Evolutionary conservation across 164 flowering plant species (phyloP), one percentile per base, ranked within the genome.

Genomic region (Liquidambar formosana): DNA sequence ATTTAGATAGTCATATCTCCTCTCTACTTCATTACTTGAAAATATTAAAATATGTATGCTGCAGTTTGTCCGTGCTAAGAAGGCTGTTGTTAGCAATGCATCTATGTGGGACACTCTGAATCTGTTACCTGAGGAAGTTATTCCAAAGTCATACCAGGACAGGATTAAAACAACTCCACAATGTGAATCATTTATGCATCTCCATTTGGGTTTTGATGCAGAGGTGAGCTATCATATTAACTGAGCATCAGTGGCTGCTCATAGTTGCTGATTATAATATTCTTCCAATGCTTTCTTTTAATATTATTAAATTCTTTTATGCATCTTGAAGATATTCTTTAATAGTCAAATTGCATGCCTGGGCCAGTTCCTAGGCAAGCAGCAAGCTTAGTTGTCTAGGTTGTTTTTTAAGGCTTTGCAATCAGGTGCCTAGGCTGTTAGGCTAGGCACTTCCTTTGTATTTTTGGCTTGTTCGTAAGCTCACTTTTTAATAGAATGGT

Each of bases 161-260:
- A 78, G 86, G 59, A 67, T 85, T 41, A 69, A 85, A 64, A 79
- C 3, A 59, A 95, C 94, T 10, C 86, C 82, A 6, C 97, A 89
- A 70, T 95, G 99, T 71, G 96, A 95, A 74, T 94, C 99, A n/a
- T 94, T 94, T 79, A 89, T 94, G 97, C 97, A 94, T 81, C 92
- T 94, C 54, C 99, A 94, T 82, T 77, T 94, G 78, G 99, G 99
- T 43, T 92, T 94, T 76, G 97, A 92, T 79, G 87, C 89, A 54
- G 85, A 94, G 94, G 97, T 94, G 70, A 76, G 83, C 38, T 53
- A 22, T 3, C 43, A 51, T 49, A 18, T 4, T 18, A 14, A 58
- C n/a, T 16, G 27, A 58, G 15, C 6, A 3, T 58, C 41, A 2
- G 6, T 33, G 41, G 4, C 2, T 33, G 4, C 6, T 33, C 41